These are phyloP conservation scores for Tolypocladium ovalisporum DNA, from an alignment of 2,329 filamentous ascomycete genomes.

Conservation along the genomic window DNA sequence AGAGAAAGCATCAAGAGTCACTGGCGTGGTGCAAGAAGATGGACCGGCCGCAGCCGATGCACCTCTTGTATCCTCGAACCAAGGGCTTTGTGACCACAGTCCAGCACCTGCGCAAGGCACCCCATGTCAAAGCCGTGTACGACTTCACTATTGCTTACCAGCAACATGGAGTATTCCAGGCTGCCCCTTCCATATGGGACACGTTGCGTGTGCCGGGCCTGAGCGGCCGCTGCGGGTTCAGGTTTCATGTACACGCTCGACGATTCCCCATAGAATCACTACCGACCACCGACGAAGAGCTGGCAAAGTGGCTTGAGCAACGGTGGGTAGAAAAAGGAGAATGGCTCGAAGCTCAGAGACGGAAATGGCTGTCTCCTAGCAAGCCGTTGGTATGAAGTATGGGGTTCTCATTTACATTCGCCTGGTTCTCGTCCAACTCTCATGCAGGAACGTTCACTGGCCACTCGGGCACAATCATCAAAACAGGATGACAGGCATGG, in stretches of 20 bases:
- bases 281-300: slow-evolving; percentile 32
- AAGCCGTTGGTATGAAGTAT: neutral
- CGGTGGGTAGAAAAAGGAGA: slow-evolving; percentile 42
- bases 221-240: slow-evolving; percentile 27
- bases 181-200: slow-evolving; percentile 41
- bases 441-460: neutral
- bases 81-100: slow-evolving; percentile 52
- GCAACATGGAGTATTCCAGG: slow-evolving; percentile 28
- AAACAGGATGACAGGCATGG: neutral
- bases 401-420: neutral
- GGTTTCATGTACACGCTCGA: slow-evolving; percentile 38
- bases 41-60: slow-evolving; percentile 37
- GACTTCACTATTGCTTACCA: slow-evolving; percentile 45
- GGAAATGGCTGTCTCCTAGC: slow-evolving; percentile 7
- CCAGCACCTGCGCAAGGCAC: slow-evolving; percentile 38
- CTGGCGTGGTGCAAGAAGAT: slow-evolving; percentile 40
- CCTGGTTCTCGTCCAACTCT: neutral
- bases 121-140: slow-evolving; percentile 43
- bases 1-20: slow-evolving; percentile 38
- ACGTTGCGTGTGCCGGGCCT: slow-evolving; percentile 31
- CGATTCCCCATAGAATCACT: slow-evolving; percentile 37
- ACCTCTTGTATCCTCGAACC: slow-evolving; percentile 49
- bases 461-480: neutral
- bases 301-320: slow-evolving; percentile 41
- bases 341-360: slow-evolving; percentile 28